Percentiles rank a stretch among this genome's conserved stretches.
phyloP scores from a whole-genome alignment of 352 stramenopile genomes.

The Phytopythium aichiense region DNA sequence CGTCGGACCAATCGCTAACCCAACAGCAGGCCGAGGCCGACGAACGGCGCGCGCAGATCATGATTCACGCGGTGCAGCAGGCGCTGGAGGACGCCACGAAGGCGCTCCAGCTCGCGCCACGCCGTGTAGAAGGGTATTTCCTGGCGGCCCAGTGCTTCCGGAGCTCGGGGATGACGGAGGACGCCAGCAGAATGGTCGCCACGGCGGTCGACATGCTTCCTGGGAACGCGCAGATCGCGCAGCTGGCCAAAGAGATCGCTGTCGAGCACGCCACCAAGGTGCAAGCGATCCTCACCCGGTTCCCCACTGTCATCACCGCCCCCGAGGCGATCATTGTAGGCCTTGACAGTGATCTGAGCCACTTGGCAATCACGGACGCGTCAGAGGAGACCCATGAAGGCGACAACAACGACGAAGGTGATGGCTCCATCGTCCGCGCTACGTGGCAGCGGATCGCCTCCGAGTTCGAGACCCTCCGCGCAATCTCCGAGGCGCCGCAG shows the following conservation, averaged over 20 bases:
- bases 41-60: not conserved
- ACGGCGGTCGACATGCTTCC: not conserved
- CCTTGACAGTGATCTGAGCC: not conserved
- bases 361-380: not conserved
- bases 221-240: slow-evolving; percentile 1
- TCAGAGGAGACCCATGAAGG: slow-evolving; percentile 9
- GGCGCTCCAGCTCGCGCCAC: slow-evolving; percentile 15
- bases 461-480: slow-evolving; percentile 22
- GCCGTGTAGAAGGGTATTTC: slow-evolving; percentile 1
- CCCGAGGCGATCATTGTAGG: not conserved
- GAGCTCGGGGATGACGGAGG: not conserved
- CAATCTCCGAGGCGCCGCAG: slow-evolving; percentile 21
- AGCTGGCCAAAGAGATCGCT: slow-evolving; percentile 6
- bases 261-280: not conserved
- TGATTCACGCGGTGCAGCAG: slow-evolving; percentile 33
- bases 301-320: not conserved
- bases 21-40: slow-evolving; percentile 8
- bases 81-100: slow-evolving; percentile 33
- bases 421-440: slow-evolving; percentile 5
- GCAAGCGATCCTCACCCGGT: not conserved
- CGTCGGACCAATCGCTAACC: slow-evolving; percentile 11
- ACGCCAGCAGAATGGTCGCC: not conserved
- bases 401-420: slow-evolving; percentile 26
- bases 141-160: slow-evolving; percentile 5
- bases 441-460: slow-evolving; percentile 18